Evolutionary conservation across 202 grass and related monocot genomes (phyloP), one percentile per base, ranked within the genome.

Genomic region (Panicum hallii): DNA sequence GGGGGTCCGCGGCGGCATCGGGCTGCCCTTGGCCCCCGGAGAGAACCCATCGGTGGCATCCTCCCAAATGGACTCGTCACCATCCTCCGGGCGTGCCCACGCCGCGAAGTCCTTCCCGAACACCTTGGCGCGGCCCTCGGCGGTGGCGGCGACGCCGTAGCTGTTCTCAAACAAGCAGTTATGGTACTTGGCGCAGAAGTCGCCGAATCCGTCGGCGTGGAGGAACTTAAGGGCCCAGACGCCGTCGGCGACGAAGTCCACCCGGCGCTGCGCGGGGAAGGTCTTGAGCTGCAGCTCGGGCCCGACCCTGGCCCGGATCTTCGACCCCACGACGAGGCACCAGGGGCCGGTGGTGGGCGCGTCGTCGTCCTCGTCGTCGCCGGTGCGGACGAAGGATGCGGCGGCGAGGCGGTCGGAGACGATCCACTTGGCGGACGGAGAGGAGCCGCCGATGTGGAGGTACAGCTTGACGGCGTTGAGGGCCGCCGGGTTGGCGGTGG

Each of bases 141-240:
- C 88, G 5, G 86, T 99, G 22, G 91, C 88, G 1, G 89, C 90
- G 3, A 99, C 77, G 54, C 88, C 89, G 12, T 99, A 89, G 50
- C 89, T 94, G 82, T 99, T 99, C 82, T 99, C 95, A 11, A 98
- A 98, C 1, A 95, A 61, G 15, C 95, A 98, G 54, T 87, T 91
- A 15, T 94, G 61, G 76, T 95, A 99, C 82, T 85, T 90, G 30
- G 88, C 77, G 47, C 87, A 92, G 91, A 99, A 99, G 17, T 84
- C 74, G 0, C 30, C 38, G 82, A 91, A 96, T 20, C 90, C 91
- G 7, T 94, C 83, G 0, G 86, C 67, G 54, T 92, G 78, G 34
- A 92, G 67, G 86, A 99, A 99, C 71, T 92, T 99, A 22, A 99
- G 83, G 12, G 93, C 93, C 96, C 96, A 96, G 13, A 99, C 96